phyloP scores from a whole-genome alignment of 768 basidiomycete genomes.

The Kockovaella imperatae region DNA sequence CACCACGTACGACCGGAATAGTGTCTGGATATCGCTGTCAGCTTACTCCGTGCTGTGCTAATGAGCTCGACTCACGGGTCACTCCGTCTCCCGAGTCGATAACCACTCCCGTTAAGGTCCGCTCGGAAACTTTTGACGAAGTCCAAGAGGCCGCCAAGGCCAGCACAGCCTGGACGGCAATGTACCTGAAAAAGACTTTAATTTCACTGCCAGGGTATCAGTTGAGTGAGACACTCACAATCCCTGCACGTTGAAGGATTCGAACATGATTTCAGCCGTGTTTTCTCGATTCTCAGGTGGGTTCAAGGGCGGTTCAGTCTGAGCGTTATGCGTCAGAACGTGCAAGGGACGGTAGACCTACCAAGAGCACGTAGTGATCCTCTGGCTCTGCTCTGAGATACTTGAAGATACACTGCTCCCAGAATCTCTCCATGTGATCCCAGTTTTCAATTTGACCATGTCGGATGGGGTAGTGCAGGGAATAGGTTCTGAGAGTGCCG shows the following conservation, averaged over 20 bases:
- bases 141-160: conserved; percentile 98
- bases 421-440: conserved; percentile 91
- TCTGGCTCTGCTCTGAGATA: conserved; percentile 97
- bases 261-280: conserved; percentile 99
- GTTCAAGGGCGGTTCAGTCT: conserved; percentile 99
- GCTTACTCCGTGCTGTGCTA: background rate
- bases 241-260: conserved; percentile 98
- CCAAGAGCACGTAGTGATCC: conserved; percentile 95
- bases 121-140: conserved; percentile 76
- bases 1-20: conserved; percentile 53
- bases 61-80: conserved; percentile 53
- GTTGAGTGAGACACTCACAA: conserved; percentile 49
- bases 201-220: background rate
- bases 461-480: conserved; percentile 89
- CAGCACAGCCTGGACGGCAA: conserved; percentile 96
- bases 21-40: conserved; percentile 52
- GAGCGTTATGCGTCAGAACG: background rate
- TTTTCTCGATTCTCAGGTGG: conserved; percentile 98
- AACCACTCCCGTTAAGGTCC: conserved; percentile 91
- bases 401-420: conserved; percentile 99
- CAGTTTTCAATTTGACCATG: conserved; percentile 93
- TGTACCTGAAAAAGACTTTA: conserved; percentile 52
- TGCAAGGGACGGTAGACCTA: conserved; percentile 47
- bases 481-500: conserved; percentile 57
- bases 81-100: conserved; percentile 99